Conservation (phyloP, 495 filamentous ascomycete species). For the Echria macrotheca region DNA sequence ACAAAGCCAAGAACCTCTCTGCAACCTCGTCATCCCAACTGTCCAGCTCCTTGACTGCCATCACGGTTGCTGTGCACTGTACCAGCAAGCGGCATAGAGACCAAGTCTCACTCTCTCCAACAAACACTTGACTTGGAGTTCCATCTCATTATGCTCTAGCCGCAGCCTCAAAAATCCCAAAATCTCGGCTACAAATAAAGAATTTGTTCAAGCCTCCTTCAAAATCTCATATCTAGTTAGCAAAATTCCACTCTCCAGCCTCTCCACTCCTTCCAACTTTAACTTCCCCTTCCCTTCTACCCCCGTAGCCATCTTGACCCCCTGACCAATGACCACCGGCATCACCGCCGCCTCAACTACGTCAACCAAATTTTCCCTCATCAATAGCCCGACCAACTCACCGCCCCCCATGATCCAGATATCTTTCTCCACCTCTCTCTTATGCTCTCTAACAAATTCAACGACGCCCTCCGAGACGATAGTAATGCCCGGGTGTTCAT, state of each 20-base stretch:
- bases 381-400: conserved; percentile 10
- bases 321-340: conserved; percentile 14
- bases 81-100: too few relatives aligned
- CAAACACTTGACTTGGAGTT: too few relatives aligned
- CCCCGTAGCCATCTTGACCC: conserved; percentile 7
- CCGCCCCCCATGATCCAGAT: conserved; percentile 20
- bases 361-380: conserved; percentile 14
- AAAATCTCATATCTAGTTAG: conserved; percentile 15
- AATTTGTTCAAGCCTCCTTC: too few relatives aligned
- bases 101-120: too few relatives aligned
- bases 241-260: conserved; percentile 12
- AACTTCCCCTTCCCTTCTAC: not conserved
- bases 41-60: too few relatives aligned
- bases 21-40: too few relatives aligned
- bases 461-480: not conserved
- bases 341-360: conserved; percentile 17
- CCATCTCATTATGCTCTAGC: too few relatives aligned
- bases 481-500: conserved; percentile 3
- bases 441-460: not conserved
- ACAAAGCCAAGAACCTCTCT: too few relatives aligned
- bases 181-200: too few relatives aligned
- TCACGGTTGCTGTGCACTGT: too few relatives aligned
- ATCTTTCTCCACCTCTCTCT: conserved; percentile 3
- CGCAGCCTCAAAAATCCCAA: too few relatives aligned
- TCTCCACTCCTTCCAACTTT: conserved; percentile 5